Evolutionary conservation across 805 yeast species (phyloP).

Genomic region (Priceomyces haplophilus): DNA sequence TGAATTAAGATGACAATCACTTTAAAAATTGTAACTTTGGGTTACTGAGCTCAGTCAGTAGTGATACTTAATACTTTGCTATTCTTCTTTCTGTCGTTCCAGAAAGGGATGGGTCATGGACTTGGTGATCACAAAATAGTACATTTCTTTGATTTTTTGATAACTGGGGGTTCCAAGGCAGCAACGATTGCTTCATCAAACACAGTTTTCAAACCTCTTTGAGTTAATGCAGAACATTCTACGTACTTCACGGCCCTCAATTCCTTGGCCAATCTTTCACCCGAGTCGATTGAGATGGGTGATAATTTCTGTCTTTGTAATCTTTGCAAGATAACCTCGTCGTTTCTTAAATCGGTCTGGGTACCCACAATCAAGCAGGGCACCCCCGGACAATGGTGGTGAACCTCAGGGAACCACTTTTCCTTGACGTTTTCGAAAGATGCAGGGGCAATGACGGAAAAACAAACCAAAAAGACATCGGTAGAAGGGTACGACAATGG

Average conservation of each 20-base stretch:
- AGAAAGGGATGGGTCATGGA: neutral
- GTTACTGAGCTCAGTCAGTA: neutral
- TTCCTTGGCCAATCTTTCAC: constrained; percentile 90
- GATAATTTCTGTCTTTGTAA: constrained; percentile 85
- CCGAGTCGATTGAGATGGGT: constrained; percentile 83
- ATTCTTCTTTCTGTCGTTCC: neutral
- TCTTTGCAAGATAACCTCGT: constrained; percentile 84
- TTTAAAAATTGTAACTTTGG: neutral
- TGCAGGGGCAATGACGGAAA: constrained; percentile 95
- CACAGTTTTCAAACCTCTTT: constrained; percentile 94
- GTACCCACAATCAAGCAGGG: constrained; percentile 97
- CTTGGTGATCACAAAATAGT: constrained; percentile 56
- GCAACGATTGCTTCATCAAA: constrained; percentile 98
- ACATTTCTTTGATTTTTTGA: constrained; percentile 79
- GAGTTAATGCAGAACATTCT: constrained; percentile 97
- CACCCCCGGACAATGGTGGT: constrained; percentile 96
- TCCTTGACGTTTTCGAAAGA: constrained; percentile 96
- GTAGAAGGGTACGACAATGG: constrained; percentile 97
- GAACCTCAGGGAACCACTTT: constrained; percentile 98
- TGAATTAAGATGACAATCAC: neutral
- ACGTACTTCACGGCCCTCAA: constrained; percentile 94
- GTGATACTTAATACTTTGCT: neutral
- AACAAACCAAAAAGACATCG: constrained; percentile 93
- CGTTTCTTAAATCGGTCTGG: constrained; percentile 91
- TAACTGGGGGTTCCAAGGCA: constrained; percentile 94